Percentiles rank a stretch among this genome's conserved stretches.
Evolutionary conservation across 805 yeast genomes (phyloP).

Genomic region (Jamesozyma jinghongensis): DNA sequence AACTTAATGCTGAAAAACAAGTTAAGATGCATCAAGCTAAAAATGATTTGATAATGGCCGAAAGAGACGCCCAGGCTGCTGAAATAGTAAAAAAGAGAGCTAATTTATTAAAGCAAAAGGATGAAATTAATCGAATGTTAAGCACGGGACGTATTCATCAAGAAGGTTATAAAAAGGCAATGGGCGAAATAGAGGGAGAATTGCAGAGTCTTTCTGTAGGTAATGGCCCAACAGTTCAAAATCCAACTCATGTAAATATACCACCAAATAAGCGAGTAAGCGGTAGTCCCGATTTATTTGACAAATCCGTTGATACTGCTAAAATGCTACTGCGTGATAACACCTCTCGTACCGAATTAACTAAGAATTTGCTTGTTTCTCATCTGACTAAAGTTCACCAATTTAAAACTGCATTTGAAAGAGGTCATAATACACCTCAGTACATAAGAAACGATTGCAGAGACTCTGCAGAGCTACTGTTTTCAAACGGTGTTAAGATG

Average conservation of each 20-base stretch:
- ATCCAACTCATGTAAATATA: conserved; percentile 1
- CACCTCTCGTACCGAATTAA: conserved; percentile 13
- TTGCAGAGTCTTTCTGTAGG: conserved; percentile 9
- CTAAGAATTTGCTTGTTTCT: conserved; percentile 11
- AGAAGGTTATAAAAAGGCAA: conserved; percentile 5
- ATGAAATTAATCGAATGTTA: conserved; percentile 9
- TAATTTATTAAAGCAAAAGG: conserved; percentile 12
- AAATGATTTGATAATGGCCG: conserved; percentile 14
- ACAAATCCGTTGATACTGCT: conserved; percentile 17
- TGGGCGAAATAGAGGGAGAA: conserved; percentile 9
- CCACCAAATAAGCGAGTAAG: too few species aligned
- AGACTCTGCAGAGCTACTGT: conserved; percentile 21
- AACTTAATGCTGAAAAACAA: conserved; percentile 10
- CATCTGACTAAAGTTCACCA: conserved; percentile 12
- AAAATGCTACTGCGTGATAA: conserved; percentile 12
- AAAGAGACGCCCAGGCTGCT: conserved; percentile 10
- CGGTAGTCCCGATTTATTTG: conserved; percentile 9
- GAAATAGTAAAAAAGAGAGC: conserved; percentile 13
- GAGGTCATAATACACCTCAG: conserved; percentile 7
- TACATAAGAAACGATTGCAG: conserved; percentile 8
- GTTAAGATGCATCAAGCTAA: conserved; percentile 12
- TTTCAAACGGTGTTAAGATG: conserved; percentile 25
- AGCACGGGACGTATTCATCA: conserved; percentile 10
- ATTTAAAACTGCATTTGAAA: conserved; percentile 15
- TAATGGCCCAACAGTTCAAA: conserved; percentile 1